Conservation (phyloP, 73 alveolate species). For the Uronychia setigera region DNA sequence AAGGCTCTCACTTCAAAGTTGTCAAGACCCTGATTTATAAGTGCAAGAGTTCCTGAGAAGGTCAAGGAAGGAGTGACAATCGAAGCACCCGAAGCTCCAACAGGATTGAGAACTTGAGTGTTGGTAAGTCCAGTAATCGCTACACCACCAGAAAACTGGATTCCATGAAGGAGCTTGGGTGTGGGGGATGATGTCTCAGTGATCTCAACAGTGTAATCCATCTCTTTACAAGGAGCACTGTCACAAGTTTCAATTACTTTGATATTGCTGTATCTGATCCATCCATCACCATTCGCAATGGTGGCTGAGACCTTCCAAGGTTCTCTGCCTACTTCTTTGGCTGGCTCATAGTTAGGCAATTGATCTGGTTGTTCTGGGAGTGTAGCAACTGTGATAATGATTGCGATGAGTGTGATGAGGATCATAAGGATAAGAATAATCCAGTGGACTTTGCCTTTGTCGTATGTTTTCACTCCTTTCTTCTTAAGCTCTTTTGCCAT, state of each 20-base stretch:
- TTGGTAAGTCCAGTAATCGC: background rate
- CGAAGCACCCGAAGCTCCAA: too few species aligned
- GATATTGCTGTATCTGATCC: background rate
- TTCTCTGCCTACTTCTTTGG: background rate
- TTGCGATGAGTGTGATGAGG: background rate
- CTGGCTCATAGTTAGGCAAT: background rate
- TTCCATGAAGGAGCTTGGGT: background rate
- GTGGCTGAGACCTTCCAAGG: background rate
- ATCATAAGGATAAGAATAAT: background rate
- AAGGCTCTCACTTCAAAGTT: background rate
- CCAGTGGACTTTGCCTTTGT: background rate
- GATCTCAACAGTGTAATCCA: background rate
- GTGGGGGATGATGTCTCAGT: background rate
- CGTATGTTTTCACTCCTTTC: background rate
- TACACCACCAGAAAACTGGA: background rate
- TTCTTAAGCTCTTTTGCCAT: slow-evolving; percentile 1
- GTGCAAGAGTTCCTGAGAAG: background rate
- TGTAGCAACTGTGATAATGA: background rate
- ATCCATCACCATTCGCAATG: background rate
- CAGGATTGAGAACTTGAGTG: background rate
- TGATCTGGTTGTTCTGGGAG: background rate
- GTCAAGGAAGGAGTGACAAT: background rate
- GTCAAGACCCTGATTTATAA: background rate
- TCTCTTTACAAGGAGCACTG: background rate
- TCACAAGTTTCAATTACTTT: background rate